Conservation (phyloP, 192 early-diverging fungal species). For the Dissophora globulifera region DNA sequence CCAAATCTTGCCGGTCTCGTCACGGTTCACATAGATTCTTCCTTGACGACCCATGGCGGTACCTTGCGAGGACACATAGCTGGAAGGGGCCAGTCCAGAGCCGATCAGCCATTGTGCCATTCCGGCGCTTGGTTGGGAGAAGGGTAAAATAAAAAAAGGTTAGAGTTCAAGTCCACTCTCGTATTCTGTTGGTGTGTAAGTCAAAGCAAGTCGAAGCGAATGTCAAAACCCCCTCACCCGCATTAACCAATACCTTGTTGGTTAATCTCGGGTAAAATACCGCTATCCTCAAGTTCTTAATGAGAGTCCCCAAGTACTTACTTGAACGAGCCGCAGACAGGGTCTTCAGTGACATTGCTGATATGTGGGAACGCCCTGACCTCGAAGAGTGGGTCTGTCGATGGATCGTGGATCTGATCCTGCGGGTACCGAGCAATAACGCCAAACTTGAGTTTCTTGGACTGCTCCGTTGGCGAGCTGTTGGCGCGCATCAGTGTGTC, state of each 20-base stretch:
- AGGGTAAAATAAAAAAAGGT: too few relatives aligned
- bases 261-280: not conserved
- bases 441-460: constrained; percentile 15
- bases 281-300: too few relatives aligned
- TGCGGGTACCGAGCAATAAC: constrained; percentile 13
- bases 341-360: constrained; percentile 8
- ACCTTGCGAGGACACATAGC: constrained; percentile 27
- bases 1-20: constrained; percentile 21
- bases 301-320: not conserved
- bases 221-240: too few relatives aligned
- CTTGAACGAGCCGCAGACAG: constrained; percentile 38
- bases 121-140: constrained; percentile 7
- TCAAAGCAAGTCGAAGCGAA: not conserved
- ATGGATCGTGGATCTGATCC: not conserved
- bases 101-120: constrained; percentile 41
- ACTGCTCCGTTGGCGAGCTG: constrained; percentile 7
- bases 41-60: constrained; percentile 28
- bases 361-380: constrained; percentile 28
- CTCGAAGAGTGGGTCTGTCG: constrained; percentile 17
- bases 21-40: constrained; percentile 17
- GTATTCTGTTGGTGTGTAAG: not conserved
- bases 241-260: too few relatives aligned
- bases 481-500: constrained; percentile 18
- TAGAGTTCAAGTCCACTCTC: too few relatives aligned
- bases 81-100: constrained; percentile 5